Evolutionary conservation across 768 basidiomycete genomes (phyloP).

Genomic region (Chalciporus pseudorubinellus): DNA sequence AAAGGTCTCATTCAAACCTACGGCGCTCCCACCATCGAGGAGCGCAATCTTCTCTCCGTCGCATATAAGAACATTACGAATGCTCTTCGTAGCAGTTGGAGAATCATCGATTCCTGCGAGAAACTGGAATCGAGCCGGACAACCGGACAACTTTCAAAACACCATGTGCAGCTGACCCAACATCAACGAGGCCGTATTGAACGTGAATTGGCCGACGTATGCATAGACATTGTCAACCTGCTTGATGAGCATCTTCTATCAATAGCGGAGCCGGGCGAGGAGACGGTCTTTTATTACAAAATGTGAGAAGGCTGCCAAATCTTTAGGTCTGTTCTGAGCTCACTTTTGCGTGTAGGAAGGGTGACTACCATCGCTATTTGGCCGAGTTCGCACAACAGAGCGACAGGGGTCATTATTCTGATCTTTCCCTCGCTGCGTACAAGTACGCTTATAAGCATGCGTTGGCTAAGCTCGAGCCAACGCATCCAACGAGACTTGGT

Average conservation of each 20-base stretch:
- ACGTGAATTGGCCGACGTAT: slow-evolving; percentile 69
- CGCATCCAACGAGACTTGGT: slow-evolving; percentile 85
- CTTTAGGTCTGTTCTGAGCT: slow-evolving; percentile 7
- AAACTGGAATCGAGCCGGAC: slow-evolving; percentile 48
- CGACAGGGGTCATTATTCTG: slow-evolving; percentile 65
- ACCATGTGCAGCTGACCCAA: slow-evolving; percentile 64
- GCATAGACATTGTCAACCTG: slow-evolving; percentile 74
- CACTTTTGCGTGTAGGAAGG: slow-evolving; percentile 51
- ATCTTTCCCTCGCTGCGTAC: slow-evolving; percentile 80
- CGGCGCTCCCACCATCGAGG: slow-evolving; percentile 74
- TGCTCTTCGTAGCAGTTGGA: slow-evolving; percentile 80
- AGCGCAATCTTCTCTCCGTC: slow-evolving; percentile 84
- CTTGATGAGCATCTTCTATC: slow-evolving; percentile 61
- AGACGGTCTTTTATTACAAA: slow-evolving; percentile 88
- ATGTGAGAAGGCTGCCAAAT: slow-evolving; percentile 48
- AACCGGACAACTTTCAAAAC: slow-evolving; percentile 26
- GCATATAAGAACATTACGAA: slow-evolving; percentile 92
- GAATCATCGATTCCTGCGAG: slow-evolving; percentile 74
- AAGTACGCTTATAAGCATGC: slow-evolving; percentile 86
- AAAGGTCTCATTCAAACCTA: slow-evolving; percentile 68
- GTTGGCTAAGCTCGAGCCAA: slow-evolving; percentile 63
- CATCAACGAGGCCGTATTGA: slow-evolving; percentile 75
- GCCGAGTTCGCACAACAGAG: slow-evolving; percentile 79
- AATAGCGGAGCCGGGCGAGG: slow-evolving; percentile 70
- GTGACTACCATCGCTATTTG: slow-evolving; percentile 89